A percentile compares a stretch with the other conserved stretches of the same genome.
Evolutionary conservation across 1,284 basidiomycete genomes (phyloP).

Genomic region (Trichosporon ovoides): DNA sequence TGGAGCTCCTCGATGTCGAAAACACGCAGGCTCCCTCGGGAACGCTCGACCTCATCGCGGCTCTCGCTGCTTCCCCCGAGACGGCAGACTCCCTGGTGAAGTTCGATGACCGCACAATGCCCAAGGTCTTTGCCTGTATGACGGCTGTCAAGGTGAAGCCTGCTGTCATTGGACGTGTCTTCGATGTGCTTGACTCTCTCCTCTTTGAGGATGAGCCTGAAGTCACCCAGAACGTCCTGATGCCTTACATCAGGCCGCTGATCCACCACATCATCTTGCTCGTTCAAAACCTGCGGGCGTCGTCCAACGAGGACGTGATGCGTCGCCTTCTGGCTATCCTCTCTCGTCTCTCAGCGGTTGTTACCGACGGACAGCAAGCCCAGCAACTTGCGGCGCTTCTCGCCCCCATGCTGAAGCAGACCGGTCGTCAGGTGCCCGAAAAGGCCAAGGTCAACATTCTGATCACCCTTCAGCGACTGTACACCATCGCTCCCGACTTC

Average conservation of each 20-base stretch:
- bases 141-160: slow-evolving; percentile 81
- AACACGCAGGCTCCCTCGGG: slow-evolving; percentile 90
- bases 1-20: slow-evolving; percentile 69
- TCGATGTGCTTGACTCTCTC: slow-evolving; percentile 79
- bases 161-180: slow-evolving; percentile 68
- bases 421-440: slow-evolving; percentile 72
- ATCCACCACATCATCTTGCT: slow-evolving; percentile 69
- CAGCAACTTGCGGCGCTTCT: slow-evolving; percentile 69
- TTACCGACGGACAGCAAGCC: slow-evolving; percentile 67
- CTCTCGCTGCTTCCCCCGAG: slow-evolving; percentile 64
- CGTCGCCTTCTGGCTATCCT: slow-evolving; percentile 79
- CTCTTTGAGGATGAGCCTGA: slow-evolving; percentile 54
- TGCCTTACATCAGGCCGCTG: slow-evolving; percentile 69
- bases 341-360: slow-evolving; percentile 70
- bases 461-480: slow-evolving; percentile 66
- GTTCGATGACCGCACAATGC: slow-evolving; percentile 65
- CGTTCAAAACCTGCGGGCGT: slow-evolving; percentile 57
- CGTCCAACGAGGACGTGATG: slow-evolving; percentile 62
- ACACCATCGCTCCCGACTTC: slow-evolving; percentile 68
- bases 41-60: slow-evolving; percentile 76
- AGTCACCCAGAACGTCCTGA: slow-evolving; percentile 54
- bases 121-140: slow-evolving; percentile 75
- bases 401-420: slow-evolving; percentile 72
- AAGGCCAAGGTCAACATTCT: slow-evolving; percentile 81
- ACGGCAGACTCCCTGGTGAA: slow-evolving; percentile 62